Evolutionary conservation across 2,329 filamentous ascomycete genomes (phyloP), one percentile per base, ranked within the genome.

Genomic region (Nemania abortiva): DNA sequence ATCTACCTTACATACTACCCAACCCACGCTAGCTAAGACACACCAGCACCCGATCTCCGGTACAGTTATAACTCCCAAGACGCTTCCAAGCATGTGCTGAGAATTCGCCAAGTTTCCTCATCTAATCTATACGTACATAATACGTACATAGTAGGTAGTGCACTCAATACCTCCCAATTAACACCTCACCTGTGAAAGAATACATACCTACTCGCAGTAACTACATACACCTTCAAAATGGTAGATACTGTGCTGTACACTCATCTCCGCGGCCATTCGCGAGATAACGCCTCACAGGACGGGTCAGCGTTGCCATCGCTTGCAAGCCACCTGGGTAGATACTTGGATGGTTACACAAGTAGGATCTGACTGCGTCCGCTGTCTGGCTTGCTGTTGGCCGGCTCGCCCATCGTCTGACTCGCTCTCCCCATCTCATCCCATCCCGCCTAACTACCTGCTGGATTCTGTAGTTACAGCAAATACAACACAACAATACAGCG

Each of bases 251-350:
- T 52, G 11, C 37, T 49, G 45, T 53, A 34, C 29, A 54, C 52
- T 53, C 45, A 22, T 47, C 27, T 42, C 39, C n/a, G 10, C n/a
- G 10, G 22, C 18, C 10, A 18, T 52, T 29, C 24, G 47, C 39
- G n/a, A 68, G 34, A 57, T 37, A 42, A 37, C 62, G 34, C 57
- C 52, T 37, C 31, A 47, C n/a, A 53, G n/a, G 57, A 57, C 34
- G n/a, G 10, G 60, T 67, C 65, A 63, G 59, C 59, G 59, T 63
- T 20, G 15, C 54, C 10, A 34, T 67, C 59, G 59, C 53, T 67
- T 63, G 37, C 31, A n/a, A 47, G 34, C 24, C 18, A 42, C 22
- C 49, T 27, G 42, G 47, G 13, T 61, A 24, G 22, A 4, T 37
- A 11, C 24, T 22, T 18, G 45, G 20, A 49, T 49, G 49, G 50